These are phyloP conservation scores for Lasiosphaeriaceae sp. DNA, from an alignment of 495 filamentous ascomycete genomes.

Conservation along the genomic window DNA sequence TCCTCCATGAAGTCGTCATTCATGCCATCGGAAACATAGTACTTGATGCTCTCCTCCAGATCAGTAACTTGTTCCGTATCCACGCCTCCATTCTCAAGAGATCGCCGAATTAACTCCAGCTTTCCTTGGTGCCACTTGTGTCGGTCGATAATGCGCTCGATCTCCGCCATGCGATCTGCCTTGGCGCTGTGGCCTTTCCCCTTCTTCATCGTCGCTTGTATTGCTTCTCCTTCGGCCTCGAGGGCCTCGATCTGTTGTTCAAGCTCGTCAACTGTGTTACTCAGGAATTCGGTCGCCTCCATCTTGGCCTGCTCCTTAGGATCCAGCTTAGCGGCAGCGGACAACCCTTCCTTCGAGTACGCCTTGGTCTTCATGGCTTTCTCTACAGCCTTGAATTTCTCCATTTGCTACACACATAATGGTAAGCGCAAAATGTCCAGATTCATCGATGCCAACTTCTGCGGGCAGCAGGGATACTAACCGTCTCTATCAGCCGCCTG, in stretches of 20 bases:
- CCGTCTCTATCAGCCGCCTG: slow-evolving; percentile 91
- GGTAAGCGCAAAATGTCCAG: slow-evolving; percentile 1
- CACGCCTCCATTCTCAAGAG: slow-evolving; percentile 86
- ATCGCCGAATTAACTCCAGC: slow-evolving; percentile 83
- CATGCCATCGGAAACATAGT: slow-evolving; percentile 89
- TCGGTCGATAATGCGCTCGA: slow-evolving; percentile 77
- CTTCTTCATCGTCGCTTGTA: slow-evolving; percentile 90
- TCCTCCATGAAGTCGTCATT: slow-evolving; percentile 87
- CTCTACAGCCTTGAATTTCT: slow-evolving; percentile 99
- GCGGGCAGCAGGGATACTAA: slow-evolving; percentile 37
- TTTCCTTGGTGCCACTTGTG: slow-evolving; percentile 97
- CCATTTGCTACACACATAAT: slow-evolving; percentile 77
- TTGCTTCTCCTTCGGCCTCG: slow-evolving; percentile 83
- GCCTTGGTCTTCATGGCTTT: slow-evolving; percentile 99
- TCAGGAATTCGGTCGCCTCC: slow-evolving; percentile 80
- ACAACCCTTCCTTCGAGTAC: slow-evolving; percentile 95
- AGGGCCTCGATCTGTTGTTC: slow-evolving; percentile 86
- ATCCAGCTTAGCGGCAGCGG: slow-evolving; percentile 85
- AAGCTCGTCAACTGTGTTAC: slow-evolving; percentile 84
- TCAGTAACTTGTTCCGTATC: slow-evolving; percentile 81
- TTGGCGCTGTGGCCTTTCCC: slow-evolving; percentile 80
- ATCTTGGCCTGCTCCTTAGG: slow-evolving; percentile 91
- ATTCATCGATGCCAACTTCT: slow-evolving; percentile 11
- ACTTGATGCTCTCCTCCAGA: slow-evolving; percentile 85
- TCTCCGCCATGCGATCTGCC: slow-evolving; percentile 80